Evolutionary conservation across 768 basidiomycete genomes (phyloP).

Genomic region (Boletus tomentosulus): DNA sequence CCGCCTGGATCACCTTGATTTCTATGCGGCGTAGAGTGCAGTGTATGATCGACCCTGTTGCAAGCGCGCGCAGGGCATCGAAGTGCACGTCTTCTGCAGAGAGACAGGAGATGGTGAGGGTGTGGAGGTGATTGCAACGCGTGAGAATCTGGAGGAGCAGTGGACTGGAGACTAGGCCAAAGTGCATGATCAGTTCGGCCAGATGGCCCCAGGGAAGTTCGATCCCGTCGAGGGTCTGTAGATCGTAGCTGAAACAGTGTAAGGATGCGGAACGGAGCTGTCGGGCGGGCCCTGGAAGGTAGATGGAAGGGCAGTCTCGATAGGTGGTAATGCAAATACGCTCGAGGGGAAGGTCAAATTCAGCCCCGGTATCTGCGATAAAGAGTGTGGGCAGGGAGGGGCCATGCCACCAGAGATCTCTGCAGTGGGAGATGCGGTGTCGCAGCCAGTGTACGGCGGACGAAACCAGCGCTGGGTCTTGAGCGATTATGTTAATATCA

Average conservation of each 20-base stretch:
- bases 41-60: constrained; percentile 16
- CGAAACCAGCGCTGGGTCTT: constrained; percentile 2
- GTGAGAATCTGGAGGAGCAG: constrained; percentile 22
- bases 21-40: constrained; percentile 21
- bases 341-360: constrained; percentile 8
- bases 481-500: constrained; percentile 10
- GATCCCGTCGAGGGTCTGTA: constrained; percentile 23
- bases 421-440: constrained; percentile 18
- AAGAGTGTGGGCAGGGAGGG: constrained; percentile 22
- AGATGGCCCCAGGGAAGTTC: constrained; percentile 26
- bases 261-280: constrained; percentile 19
- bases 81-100: constrained; percentile 18
- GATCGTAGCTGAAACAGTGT: constrained; percentile 17
- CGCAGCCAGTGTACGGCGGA: constrained; percentile 20
- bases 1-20: constrained; percentile 27
- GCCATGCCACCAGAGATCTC: constrained; percentile 33
- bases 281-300: constrained; percentile 13
- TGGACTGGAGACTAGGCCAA: constrained; percentile 20
- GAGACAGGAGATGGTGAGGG: constrained; percentile 22
- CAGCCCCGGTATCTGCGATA: background rate
- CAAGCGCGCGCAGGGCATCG: constrained; percentile 2
- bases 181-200: constrained; percentile 26
- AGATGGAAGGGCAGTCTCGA: constrained; percentile 10
- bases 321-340: constrained; percentile 20
- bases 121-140: constrained; percentile 19